Conservation (phyloP, 306 rosid genomes). For the Corylus heterophylla region DNA sequence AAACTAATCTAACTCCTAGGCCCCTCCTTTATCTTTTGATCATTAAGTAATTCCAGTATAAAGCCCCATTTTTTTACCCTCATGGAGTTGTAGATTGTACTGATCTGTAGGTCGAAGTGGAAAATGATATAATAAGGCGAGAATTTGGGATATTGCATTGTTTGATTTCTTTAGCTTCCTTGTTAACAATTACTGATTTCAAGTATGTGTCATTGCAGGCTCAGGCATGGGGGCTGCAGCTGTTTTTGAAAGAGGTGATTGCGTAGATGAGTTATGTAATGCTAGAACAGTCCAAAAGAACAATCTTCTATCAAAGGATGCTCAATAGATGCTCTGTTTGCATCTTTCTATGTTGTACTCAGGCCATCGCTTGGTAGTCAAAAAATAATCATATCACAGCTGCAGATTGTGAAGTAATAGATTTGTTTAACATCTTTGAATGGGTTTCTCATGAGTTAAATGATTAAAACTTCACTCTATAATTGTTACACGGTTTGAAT, state of each 20-base stretch:
- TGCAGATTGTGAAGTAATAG: slow-evolving; percentile 3
- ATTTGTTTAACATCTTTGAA: background rate
- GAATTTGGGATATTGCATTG: background rate
- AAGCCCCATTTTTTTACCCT: background rate
- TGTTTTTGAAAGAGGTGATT: slow-evolving; percentile 81
- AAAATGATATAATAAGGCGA: too few species aligned
- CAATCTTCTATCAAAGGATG: slow-evolving; percentile 9
- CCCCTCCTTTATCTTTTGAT: too few species aligned
- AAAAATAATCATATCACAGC: background rate
- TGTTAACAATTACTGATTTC: background rate
- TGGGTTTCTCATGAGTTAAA: background rate
- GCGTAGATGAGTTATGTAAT: slow-evolving; percentile 38
- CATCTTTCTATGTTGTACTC: slow-evolving; percentile 6
- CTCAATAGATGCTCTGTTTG: background rate
- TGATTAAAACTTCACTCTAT: background rate
- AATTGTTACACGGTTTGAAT: background rate
- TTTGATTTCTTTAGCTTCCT: slow-evolving; percentile 1
- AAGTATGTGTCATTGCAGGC: slow-evolving; percentile 48
- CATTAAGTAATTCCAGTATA: background rate
- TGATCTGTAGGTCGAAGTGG: too few species aligned
- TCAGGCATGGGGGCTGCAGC: slow-evolving; percentile 98
- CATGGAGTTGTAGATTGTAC: background rate
- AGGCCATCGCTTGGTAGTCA: background rate
- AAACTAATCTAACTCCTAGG: background rate
- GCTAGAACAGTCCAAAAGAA: slow-evolving; percentile 19